phyloP scores from a whole-genome alignment of 495 filamentous ascomycete genomes.

The Talaromyces thailandensis region DNA sequence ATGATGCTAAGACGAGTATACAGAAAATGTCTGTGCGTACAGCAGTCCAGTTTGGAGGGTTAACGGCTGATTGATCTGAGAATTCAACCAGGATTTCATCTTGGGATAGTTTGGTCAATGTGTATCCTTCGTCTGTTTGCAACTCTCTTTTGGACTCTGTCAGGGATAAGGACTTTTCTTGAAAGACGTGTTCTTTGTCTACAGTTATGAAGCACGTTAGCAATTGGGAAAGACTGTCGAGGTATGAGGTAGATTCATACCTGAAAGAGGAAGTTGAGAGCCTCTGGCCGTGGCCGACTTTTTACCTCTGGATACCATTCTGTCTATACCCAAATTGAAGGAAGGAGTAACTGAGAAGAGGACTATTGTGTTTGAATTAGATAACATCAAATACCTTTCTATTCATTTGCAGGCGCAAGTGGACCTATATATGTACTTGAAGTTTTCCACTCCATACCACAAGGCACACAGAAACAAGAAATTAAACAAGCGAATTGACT shows the following conservation, averaged over 20 bases:
- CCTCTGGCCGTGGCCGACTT: background rate
- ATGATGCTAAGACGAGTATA: background rate
- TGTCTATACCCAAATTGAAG: background rate
- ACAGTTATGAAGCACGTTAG: background rate
- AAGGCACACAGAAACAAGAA: background rate
- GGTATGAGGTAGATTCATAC: background rate
- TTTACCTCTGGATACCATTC: background rate
- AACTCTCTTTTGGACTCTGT: background rate
- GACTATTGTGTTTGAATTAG: background rate
- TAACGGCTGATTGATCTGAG: constrained; percentile 14
- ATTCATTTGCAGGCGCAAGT: background rate
- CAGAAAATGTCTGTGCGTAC: constrained; percentile 14
- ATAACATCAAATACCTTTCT: background rate
- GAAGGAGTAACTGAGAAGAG: background rate
- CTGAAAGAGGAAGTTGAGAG: background rate
- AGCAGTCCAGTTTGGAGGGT: constrained; percentile 24
- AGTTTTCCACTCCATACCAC: background rate
- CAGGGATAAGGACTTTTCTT: background rate
- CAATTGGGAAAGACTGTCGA: background rate
- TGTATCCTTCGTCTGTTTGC: constrained; percentile 11
- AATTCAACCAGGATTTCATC: constrained; percentile 24
- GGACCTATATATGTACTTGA: background rate
- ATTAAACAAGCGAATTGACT: background rate
- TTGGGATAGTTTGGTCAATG: constrained; percentile 14
- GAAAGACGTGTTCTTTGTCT: background rate